Evolutionary conservation across 768 basidiomycete genomes (phyloP), one percentile per base, ranked within the genome.

Genomic region (Daedaleopsis nitida): DNA sequence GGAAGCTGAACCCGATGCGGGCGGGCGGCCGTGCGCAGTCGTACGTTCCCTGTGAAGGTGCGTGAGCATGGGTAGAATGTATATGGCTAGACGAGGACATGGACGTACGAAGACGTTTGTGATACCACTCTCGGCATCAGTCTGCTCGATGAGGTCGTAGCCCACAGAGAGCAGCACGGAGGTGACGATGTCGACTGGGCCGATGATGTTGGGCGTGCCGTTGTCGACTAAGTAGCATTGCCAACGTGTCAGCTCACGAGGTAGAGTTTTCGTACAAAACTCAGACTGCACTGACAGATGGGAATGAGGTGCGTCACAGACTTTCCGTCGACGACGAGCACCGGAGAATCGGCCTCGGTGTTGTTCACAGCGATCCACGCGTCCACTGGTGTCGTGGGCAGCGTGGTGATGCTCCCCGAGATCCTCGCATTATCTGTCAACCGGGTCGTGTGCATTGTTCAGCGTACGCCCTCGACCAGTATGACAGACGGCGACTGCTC

Each of bases 1-100:
- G 58, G 58, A 64, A 64, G 50, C 55, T 59, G 58, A 64, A 64
- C 42, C 63, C 63, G 45, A 64, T 38, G 13, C 63, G 58, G 14
- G 63, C 58, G 1, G 63, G 58, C 8, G 55, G 39, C 19, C 53
- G 55, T 17, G 63, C 34, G 51, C 63, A 64, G 58, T 64, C 58
- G 55, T 64, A 64, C 35, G 63, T 64, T 13, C 63, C 63, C 63
- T 64, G 54, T 17, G n/a, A 3, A n/a, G 52, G 3, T 10, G 17
- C 14, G 44, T 45, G 44, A 45, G 23, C 21, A 24, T 27, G 9
- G 19, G n/a, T n/a, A n/a, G n/a, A n/a, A n/a, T n/a, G n/a, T n/a
- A n/a, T n/a, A n/a, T n/a, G n/a, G n/a, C n/a, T n/a, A n/a, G n/a
- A n/a, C n/a, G n/a, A n/a, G n/a, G n/a, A n/a, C n/a, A n/a, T n/a